Base-by-base conservation (phyloP, 139 green algal genomes). In the Gonium pectorale region DNA sequence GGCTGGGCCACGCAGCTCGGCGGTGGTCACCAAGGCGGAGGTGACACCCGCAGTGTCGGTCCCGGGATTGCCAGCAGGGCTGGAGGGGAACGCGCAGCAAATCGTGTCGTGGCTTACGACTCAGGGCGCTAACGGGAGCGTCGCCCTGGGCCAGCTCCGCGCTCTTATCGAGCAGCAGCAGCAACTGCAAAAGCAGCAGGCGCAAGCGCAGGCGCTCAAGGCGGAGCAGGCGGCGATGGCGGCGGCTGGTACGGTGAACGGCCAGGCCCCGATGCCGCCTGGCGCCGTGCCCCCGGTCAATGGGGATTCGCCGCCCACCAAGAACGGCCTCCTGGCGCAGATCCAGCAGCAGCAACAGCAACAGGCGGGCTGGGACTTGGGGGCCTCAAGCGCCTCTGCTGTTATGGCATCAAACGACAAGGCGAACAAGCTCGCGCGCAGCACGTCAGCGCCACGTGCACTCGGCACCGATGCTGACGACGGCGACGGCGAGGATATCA, bases 141-240 rank as follows among this genome's bases (percentile, higher is more conserved):
- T 22, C 29, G 35, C 40, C 5, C 43, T 79, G 66, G 59, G 24
- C 2, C 80, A 60, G 67, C 67, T 77, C n/a, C 82, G 60, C 11
- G 56, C 35, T 19, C 37, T 78, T 37, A 6, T 78, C 35, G 37
- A 68, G n/a, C 60, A 83, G 64, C 79, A 77, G 64, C 46, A 75
- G 46, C 64, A 75, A 27, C 63, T 82, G 63, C 77, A 89, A 49
- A 75, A 79, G 24, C 54, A 80, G 43, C 67, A 74, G 75, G 67
- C 67, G 33, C 64, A 68, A 74, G 52, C 38, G 43, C 84, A 69
- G 67, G 38, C 41, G 40, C 44, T 52, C 26, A 69, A 83, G 62
- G 31, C 15, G 37, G 46, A 69, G 73, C 73, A 80, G 51, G 60
- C 46, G n/a, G n/a, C n/a, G n/a, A n/a, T n/a, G n/a, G n/a, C n/a